These are phyloP conservation scores for Aspergillus versicolor DNA, from an alignment of 2,329 filamentous ascomycete genomes.

Conservation along the genomic window DNA sequence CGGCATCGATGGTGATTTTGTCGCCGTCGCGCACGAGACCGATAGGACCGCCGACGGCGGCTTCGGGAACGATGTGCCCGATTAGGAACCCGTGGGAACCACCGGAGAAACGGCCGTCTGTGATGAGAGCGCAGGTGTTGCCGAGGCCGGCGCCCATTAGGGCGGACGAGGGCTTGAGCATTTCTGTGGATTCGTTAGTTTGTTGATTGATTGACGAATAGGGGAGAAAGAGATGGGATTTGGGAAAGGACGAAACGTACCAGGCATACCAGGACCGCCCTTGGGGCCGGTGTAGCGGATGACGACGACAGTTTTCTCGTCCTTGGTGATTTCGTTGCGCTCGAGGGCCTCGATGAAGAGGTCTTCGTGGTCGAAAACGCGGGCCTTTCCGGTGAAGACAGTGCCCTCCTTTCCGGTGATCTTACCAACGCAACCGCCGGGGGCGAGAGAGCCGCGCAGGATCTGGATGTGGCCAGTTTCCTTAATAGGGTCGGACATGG, in stretches of 20 bases:
- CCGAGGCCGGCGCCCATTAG: constrained; percentile 74
- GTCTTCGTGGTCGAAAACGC: constrained; percentile 69
- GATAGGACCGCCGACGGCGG: constrained; percentile 81
- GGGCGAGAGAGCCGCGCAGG: constrained; percentile 66
- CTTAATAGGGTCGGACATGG: constrained; percentile 69
- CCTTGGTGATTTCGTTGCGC: constrained; percentile 67
- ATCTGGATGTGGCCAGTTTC: constrained; percentile 71
- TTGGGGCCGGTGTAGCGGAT: constrained; percentile 58
- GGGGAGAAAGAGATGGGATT: not conserved
- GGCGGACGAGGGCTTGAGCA: constrained; percentile 68
- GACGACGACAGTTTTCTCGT: constrained; percentile 73
- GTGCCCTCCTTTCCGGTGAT: constrained; percentile 75
- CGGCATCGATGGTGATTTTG: constrained; percentile 76
- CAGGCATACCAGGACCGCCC: constrained; percentile 66
- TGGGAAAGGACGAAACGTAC: constrained; percentile 8
- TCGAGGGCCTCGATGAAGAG: constrained; percentile 68
- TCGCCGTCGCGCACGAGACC: constrained; percentile 80
- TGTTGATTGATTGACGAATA: not conserved
- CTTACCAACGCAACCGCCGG: constrained; percentile 70
- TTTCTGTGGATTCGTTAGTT: constrained; percentile 44
- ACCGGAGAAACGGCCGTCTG: constrained; percentile 63
- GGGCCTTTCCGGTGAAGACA: constrained; percentile 66
- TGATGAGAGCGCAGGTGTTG: constrained; percentile 68
- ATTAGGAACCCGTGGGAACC: constrained; percentile 85
- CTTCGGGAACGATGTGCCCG: constrained; percentile 84